phyloP scores from a whole-genome alignment of 768 basidiomycete species.

The Tricholoma saponaceum region DNA sequence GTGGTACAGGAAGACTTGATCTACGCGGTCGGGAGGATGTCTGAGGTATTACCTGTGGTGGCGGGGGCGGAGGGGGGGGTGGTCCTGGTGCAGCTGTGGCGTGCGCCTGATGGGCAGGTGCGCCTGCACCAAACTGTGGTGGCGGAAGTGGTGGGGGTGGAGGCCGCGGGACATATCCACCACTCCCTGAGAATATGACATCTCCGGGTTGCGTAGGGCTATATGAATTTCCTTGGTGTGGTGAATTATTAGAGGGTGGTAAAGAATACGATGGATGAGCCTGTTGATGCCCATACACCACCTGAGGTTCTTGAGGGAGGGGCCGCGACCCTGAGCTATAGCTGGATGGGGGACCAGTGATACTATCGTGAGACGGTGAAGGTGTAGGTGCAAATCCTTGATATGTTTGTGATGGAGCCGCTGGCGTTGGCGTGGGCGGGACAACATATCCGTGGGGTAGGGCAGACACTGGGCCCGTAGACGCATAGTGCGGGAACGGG shows the following conservation, averaged over 20 bases:
- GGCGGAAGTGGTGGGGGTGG: conserved; percentile 30
- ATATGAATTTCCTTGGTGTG: conserved; percentile 22
- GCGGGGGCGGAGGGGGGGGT: conserved; percentile 25
- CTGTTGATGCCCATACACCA: conserved; percentile 30
- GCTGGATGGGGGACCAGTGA: conserved; percentile 24
- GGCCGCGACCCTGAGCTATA: conserved; percentile 36
- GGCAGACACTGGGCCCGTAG: conserved; percentile 29
- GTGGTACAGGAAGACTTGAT: conserved; percentile 50
- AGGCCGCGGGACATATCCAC: conserved; percentile 28
- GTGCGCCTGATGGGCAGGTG: conserved; percentile 16
- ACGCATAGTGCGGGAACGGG: conserved; percentile 33
- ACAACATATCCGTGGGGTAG: conserved; percentile 37
- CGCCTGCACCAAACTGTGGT: conserved; percentile 16
- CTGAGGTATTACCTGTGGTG: conserved; percentile 30
- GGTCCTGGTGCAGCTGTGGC: conserved; percentile 16
- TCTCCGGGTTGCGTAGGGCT: conserved; percentile 20
- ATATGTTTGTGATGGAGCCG: conserved; percentile 30
- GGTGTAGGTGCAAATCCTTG: conserved; percentile 28
- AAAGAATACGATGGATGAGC: conserved; percentile 26
- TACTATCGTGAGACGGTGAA: conserved; percentile 30
- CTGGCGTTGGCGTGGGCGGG: conserved; percentile 24
- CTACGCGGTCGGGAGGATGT: conserved; percentile 32
- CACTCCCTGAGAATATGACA: conserved; percentile 21
- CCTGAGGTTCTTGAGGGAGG: conserved; percentile 42
- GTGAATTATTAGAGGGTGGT: conserved; percentile 20